Conservation (phyloP, 768 basidiomycete species). For the Suillus ampliporus region DNA sequence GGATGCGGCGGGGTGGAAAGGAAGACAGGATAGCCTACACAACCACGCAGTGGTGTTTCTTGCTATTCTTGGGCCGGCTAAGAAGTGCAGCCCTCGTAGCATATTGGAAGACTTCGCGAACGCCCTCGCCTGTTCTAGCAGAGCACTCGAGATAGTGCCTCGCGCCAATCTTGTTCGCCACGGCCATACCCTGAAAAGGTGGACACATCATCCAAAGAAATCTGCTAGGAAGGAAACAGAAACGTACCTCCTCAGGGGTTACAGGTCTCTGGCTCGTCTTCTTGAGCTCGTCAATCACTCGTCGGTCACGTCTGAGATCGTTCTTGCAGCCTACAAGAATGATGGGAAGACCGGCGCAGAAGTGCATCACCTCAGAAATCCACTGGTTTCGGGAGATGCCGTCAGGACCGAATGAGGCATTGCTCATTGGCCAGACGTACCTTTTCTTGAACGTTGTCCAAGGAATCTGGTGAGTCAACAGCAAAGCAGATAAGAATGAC, state of each 20-base stretch:
- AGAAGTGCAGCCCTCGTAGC: constrained; percentile 93
- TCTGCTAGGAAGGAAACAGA: neutral
- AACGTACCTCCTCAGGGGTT: constrained; percentile 84
- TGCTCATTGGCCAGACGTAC: constrained; percentile 48
- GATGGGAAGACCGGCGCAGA: constrained; percentile 92
- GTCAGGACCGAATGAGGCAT: constrained; percentile 15
- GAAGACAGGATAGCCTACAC: constrained; percentile 42
- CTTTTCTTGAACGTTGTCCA: constrained; percentile 99
- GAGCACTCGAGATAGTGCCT: constrained; percentile 98
- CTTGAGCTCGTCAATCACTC: constrained; percentile 92
- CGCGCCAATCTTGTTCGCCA: constrained; percentile 96
- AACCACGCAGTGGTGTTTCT: constrained; percentile 51
- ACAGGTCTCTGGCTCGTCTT: constrained; percentile 96
- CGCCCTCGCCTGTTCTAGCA: constrained; percentile 94
- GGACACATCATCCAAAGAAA: constrained; percentile 12
- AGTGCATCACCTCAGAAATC: constrained; percentile 99
- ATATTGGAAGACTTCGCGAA: constrained; percentile 97
- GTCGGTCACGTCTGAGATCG: constrained; percentile 91
- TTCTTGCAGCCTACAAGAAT: constrained; percentile 99
- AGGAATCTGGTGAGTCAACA: constrained; percentile 95
- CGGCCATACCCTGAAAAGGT: constrained; percentile 79
- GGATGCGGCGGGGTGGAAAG: constrained; percentile 19
- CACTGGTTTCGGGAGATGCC: constrained; percentile 58
- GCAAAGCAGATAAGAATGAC: constrained; percentile 99
- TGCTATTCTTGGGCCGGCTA: constrained; percentile 51